Conservation (phyloP, 116 monocot genomes). For the Zostera marina region DNA sequence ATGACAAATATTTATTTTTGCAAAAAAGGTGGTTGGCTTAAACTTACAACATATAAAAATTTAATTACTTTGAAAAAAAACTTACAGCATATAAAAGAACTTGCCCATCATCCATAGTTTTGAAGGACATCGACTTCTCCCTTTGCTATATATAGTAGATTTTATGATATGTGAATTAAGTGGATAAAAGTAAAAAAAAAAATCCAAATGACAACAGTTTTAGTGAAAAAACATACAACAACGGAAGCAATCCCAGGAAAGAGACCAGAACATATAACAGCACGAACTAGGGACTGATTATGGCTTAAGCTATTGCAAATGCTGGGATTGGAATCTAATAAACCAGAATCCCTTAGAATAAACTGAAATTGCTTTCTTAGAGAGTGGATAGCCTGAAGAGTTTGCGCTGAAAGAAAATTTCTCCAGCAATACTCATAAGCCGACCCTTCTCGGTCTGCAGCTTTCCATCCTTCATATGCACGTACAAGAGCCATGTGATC, state of each 20-base stretch:
- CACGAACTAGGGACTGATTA: conserved; percentile 90
- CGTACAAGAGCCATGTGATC: conserved; percentile 99
- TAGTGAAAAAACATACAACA: conserved; percentile 36
- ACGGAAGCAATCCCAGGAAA: conserved; percentile 89
- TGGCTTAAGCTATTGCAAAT: conserved; percentile 72
- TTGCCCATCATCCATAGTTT: conserved; percentile 98
- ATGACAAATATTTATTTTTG: no score
- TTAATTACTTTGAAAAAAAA: no score
- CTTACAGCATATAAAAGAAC: conserved; percentile 97
- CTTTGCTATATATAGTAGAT: conserved; percentile 52
- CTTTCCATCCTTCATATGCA: conserved; percentile 98
- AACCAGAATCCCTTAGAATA: conserved; percentile 75
- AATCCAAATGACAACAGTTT: neutral
- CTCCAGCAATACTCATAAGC: conserved; percentile 96
- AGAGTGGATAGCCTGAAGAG: conserved; percentile 95
- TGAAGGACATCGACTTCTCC: conserved; percentile 96
- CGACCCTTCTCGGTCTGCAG: conserved; percentile 96
- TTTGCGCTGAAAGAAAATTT: conserved; percentile 94
- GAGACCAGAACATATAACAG: conserved; percentile 82
- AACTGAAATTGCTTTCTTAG: conserved; percentile 82
- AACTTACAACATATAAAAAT: conserved; percentile 78
- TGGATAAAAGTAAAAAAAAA: neutral
- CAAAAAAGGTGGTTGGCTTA: no score
- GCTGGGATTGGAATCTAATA: conserved; percentile 46
- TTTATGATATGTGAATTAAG: neutral